Evolutionary conservation across 495 filamentous ascomycete genomes (phyloP).

Genomic region (Parmelia sp.): DNA sequence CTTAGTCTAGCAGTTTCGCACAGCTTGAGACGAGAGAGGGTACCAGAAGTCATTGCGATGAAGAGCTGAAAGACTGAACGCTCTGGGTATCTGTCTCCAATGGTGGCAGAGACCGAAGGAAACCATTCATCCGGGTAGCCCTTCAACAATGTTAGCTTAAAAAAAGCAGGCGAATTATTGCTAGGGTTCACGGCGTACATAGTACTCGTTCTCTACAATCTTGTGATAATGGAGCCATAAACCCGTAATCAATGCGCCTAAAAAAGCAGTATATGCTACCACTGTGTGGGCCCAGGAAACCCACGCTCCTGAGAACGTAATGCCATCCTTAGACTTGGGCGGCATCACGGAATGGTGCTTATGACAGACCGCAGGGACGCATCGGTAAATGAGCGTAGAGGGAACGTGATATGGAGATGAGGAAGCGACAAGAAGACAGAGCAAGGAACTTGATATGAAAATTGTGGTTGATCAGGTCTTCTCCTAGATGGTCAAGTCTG

Average conservation of each 20-base stretch:
- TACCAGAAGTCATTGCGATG: conserved; percentile 91
- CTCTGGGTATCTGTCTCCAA: conserved; percentile 96
- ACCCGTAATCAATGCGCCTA: conserved; percentile 84
- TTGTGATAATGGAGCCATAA: conserved; percentile 84
- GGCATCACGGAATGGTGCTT: conserved; percentile 44
- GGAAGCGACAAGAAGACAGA: not conserved
- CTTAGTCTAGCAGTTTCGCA: conserved; percentile 2
- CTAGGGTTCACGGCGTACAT: conserved; percentile 41
- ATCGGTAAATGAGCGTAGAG: not conserved
- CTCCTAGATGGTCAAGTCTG: not conserved
- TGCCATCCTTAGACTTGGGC: conserved; percentile 82
- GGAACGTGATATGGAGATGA: not conserved
- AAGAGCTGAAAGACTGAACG: conserved; percentile 94
- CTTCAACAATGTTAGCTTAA: conserved; percentile 23
- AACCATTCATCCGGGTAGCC: conserved; percentile 99
- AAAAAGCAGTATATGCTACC: conserved; percentile 81
- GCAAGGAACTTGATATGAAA: not conserved
- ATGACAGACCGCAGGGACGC: not conserved
- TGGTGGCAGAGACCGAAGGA: conserved; percentile 96
- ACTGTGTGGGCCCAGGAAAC: conserved; percentile 81
- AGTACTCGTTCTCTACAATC: conserved; percentile 97
- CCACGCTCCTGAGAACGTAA: conserved; percentile 83
- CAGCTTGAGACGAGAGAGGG: conserved; percentile 3
- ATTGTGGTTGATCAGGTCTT: not conserved
- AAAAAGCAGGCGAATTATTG: not conserved